A percentile compares a stretch with the other conserved stretches of the same genome.
Evolutionary conservation across 192 early-diverging fungal genomes (phyloP).

Genomic region (Linnemannia exigua): DNA sequence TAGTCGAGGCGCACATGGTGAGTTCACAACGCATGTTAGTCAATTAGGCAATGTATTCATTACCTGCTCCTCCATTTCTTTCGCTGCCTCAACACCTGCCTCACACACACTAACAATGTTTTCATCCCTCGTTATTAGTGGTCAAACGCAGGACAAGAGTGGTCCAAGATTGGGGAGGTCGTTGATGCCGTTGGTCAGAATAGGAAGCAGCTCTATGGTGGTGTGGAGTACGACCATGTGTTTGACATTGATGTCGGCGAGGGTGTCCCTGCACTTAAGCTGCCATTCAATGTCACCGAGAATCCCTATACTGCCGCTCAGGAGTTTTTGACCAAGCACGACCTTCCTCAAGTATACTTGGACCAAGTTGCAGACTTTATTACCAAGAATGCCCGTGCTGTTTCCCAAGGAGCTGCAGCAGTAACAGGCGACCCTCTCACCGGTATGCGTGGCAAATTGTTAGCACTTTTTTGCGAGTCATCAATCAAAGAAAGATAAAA

Average conservation of each 20-base stretch:
- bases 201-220: slow-evolving; percentile 85
- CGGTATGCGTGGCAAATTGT: slow-evolving; percentile 32
- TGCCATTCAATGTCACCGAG: slow-evolving; percentile 94
- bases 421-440: slow-evolving; percentile 68
- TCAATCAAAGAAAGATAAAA: slow-evolving; percentile 6
- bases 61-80: too few relatives aligned
- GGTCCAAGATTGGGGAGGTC: slow-evolving; percentile 94
- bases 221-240: slow-evolving; percentile 96
- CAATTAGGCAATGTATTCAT: not conserved
- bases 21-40: not conserved
- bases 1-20: slow-evolving; percentile 88
- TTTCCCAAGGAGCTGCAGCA: slow-evolving; percentile 63
- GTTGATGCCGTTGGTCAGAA: slow-evolving; percentile 87
- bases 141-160: slow-evolving; percentile 68
- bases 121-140: slow-evolving; percentile 65
- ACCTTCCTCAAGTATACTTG: slow-evolving; percentile 85
- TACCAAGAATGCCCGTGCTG: slow-evolving; percentile 81
- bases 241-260: slow-evolving; percentile 97
- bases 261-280: slow-evolving; percentile 84
- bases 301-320: slow-evolving; percentile 97
- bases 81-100: not conserved
- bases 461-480: not conserved
- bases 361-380: slow-evolving; percentile 98
- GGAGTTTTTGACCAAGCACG: slow-evolving; percentile 85
- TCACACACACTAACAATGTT: not conserved